Conservation (phyloP, 129 eudicot genomes). For the Centrapalus pauciflorus region DNA sequence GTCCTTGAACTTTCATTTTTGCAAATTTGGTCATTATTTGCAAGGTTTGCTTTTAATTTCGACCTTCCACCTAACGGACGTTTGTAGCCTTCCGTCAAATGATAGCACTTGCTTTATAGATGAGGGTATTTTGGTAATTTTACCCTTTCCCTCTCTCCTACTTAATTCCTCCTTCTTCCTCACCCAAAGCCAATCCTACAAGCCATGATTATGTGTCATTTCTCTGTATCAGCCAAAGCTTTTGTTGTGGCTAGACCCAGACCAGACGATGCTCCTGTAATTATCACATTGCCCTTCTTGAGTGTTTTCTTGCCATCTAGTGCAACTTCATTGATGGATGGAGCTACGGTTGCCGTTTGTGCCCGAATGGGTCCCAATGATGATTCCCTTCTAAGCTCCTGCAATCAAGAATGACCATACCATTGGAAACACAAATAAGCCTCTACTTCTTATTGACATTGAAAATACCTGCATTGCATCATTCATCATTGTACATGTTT, state of each 20-base stretch:
- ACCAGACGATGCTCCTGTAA: slow-evolving; percentile 96
- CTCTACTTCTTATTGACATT: background rate
- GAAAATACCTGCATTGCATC: background rate
- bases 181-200: no score
- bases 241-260: slow-evolving; percentile 90
- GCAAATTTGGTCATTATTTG: no score
- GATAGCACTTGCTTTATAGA: no score
- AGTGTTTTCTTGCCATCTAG: slow-evolving; percentile 69
- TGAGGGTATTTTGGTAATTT: no score
- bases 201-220: slow-evolving; percentile 86
- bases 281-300: slow-evolving; percentile 74
- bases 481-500: background rate
- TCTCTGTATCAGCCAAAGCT: slow-evolving; percentile 60
- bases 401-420: slow-evolving; percentile 7
- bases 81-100: no score
- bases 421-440: background rate
- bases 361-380: slow-evolving; percentile 47
- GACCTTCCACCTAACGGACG: no score
- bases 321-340: slow-evolving; percentile 44
- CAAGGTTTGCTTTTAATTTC: no score
- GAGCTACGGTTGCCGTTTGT: slow-evolving; percentile 64
- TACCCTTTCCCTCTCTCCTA: no score
- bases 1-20: no score
- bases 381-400: slow-evolving; percentile 44
- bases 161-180: no score